Base-by-base conservation (phyloP, 176 grass and related monocot species). In the Phoenix dactylifera region DNA sequence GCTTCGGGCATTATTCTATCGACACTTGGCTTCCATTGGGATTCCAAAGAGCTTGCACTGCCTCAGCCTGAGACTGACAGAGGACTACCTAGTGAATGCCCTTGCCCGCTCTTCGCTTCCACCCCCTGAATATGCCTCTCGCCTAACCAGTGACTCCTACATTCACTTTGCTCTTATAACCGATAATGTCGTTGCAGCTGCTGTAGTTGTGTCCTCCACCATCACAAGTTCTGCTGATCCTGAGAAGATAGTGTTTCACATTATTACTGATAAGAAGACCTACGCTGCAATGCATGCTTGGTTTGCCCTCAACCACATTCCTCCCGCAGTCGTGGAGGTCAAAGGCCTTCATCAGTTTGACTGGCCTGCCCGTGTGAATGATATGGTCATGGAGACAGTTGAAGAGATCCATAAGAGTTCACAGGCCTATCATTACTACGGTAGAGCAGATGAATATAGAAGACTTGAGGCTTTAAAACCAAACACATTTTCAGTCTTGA, bases 261-360 rank as follows among this genome's bases (percentile, higher is more conserved):
- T 98, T 63, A 67, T 98, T 64, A 98, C 94, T 15, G 82, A 98
- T 67, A 98, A 83, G 79, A 92, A 88, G 76, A 93, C 77, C 59
- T 93, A 86, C 56, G 73, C 81, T 16, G 66, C 87, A 20, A 92
- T 98, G 88, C 88, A 98, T 64, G 72, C 94, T 39, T 98, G 94
- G 94, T 98, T 98, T 70, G 84, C 88, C 30, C 66, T 98, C 57
- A 78, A 92, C 73, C 79, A 77, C 22, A 63, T 26, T 2, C 15
- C 56, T 62, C 88, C 94, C 10, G 88, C 88, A 0, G 78, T 79
- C 28, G 72, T 93, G 19, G 94, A 98, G 84, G 82, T 98, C 53
- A 88, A 64, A 77, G 84, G 94, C 6, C 80, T 98, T 15, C 88
- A 98, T 60, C 94, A 98, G 72, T 93, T 98, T 24, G 88, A 93